Base-by-base conservation (phyloP, 2,329 filamentous ascomycete species). In the Neonectria neomacrospora region DNA sequence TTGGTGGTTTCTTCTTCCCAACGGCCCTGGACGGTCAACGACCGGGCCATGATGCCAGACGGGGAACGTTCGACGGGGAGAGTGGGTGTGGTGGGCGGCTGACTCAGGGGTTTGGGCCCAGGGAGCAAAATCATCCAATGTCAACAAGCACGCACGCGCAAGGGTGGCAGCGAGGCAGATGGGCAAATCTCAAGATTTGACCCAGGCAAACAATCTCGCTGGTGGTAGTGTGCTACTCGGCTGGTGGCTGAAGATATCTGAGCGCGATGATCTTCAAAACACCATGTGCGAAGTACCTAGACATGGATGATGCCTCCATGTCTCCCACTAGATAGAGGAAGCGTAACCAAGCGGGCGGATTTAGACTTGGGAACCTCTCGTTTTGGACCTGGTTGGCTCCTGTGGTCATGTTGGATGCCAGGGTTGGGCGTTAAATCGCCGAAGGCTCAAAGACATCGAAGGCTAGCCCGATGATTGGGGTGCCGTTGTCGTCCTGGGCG, bases 161-260 rank as follows among this genome's bases (percentile, higher is more conserved):
- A 61, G 68, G 68, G 59, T 71, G 39, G 53, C 56, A n/a, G 23
- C 61, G 56, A 67, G 59, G 56, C 42, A 63, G 62, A 72, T 71
- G 64, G 57, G 63, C 58, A 72, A 68, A 70, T 70, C 67, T 70
- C 26, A 50, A 67, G 62, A 66, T 67, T 71, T 61, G 59, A 55
- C 63, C 50, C 18, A 57, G 45, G 45, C 42, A 63, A 45, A 56
- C 56, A 66, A 55, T 61, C 63, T 59, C 51, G 50, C 37, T 42
- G 53, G 34, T 28, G 47, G 52, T 54, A 34, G 44, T 64, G 56
- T 61, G 52, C 52, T 44, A 53, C 34, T 61, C 20, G 16, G 28
- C 37, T 4, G 45, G 14, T 44, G 55, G 48, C 39, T 47, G 39
- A 39, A 47, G 39, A 44, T 53, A 48, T 28, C 39, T 37, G 37